Evolutionary conservation across 2,329 filamentous ascomycete genomes (phyloP).

Genomic region (Fusarium clavum): DNA sequence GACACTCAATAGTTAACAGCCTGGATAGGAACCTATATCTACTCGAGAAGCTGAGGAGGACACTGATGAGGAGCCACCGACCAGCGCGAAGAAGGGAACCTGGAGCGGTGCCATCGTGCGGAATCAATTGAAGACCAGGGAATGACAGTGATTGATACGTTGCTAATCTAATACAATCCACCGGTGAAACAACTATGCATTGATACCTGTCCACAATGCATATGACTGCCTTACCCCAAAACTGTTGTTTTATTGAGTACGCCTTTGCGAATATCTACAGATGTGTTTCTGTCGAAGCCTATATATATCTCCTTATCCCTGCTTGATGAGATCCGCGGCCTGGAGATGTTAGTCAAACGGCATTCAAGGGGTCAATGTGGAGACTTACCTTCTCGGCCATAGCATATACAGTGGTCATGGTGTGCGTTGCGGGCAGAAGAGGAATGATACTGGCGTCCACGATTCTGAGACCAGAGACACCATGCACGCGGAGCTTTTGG

Average conservation of each 20-base stretch:
- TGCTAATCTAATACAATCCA: neutral
- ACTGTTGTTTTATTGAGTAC: rapidly evolving
- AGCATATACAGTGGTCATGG: conserved; percentile 46
- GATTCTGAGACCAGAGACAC: conserved; percentile 46
- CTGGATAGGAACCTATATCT: neutral
- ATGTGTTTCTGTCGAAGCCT: neutral
- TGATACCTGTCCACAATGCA: neutral
- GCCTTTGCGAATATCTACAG: rapidly evolving
- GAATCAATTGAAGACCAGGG: neutral
- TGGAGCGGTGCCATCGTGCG: neutral
- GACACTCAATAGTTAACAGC: neutral
- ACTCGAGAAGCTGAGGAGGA: neutral
- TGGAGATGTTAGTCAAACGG: neutral
- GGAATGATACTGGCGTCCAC: conserved; percentile 52
- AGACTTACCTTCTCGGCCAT: conserved; percentile 45
- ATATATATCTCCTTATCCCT: neutral
- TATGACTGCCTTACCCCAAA: neutral
- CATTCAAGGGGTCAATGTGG: rapidly evolving
- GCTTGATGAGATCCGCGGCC: conserved; percentile 36
- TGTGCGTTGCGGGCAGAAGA: conserved; percentile 41
- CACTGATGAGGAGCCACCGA: rapidly evolving
- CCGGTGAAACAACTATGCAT: neutral
- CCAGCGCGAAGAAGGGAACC: neutral
- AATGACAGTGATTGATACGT: neutral
- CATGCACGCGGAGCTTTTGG: conserved; percentile 41